Evolutionary conservation across 2,329 filamentous ascomycete species (phyloP), one percentile per base, ranked within the genome.

Genomic region (Sordariomycetes sp.): DNA sequence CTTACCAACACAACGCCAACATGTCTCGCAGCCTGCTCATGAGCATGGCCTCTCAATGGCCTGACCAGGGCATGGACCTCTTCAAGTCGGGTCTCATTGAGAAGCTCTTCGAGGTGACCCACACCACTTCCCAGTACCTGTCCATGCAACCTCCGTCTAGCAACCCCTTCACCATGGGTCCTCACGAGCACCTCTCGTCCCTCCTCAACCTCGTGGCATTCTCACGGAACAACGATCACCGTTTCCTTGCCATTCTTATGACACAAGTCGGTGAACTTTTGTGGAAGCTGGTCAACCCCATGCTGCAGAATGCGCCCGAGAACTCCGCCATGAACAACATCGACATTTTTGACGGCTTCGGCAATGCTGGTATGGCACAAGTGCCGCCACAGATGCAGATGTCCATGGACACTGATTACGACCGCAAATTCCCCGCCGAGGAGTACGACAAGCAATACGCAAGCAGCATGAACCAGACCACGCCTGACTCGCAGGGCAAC

Each of bases 21-120:
- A 69, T 83, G 41, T 67, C 78, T 0, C 64, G 70, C 30, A 79
- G 85, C 38, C 48, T 86, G 7, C 48, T 84, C 18, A 59, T 70
- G 16, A 69, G 70, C 11, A 75, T 88, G 57, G 79, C 82, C 5
- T 75, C 77, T 12, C 75, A 82, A 34, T 82, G 92, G 47, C 79
- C 81, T 0, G 75, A 75, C 23, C 70, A 79, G 43, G 77, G 78
- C 28, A 79, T 86, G 63, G 84, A 90, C 42, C 64, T 88, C 4
- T 69, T 88, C 43, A 82, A 80, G 14, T 72, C 84, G 25, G 82
- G 82, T 18, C 55, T 93, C 56, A 76, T 92, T 39, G 84, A 88
- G 50, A 90, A 90, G 51, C 61, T 94, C 10, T 74, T 92, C 46
- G 82, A 88, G 44, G 73, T 88, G 23, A 77, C 83, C 10, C 82